These are phyloP conservation scores for Stentor coeruleus DNA, from an alignment of 73 alveolate genomes.

Conservation along the genomic window DNA sequence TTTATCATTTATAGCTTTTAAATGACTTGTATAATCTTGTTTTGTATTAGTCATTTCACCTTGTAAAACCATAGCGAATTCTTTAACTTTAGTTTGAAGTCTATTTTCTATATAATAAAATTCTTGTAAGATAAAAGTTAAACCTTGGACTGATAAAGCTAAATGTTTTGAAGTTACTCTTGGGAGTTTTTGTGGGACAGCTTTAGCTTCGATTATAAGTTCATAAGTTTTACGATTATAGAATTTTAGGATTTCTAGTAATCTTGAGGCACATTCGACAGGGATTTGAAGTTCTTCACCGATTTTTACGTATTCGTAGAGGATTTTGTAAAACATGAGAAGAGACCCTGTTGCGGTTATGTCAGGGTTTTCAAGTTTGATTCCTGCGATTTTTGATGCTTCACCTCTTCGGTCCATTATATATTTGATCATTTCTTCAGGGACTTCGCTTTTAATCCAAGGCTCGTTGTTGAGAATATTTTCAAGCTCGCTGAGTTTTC, in stretches of 20 bases:
- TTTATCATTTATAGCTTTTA: neutral
- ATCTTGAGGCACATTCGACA: neutral
- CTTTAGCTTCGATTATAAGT: neutral
- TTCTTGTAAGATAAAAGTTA: neutral
- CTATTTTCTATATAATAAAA: neutral
- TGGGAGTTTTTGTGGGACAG: neutral
- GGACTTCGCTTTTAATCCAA: conserved; percentile 23
- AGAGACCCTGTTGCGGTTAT: conserved; percentile 2
- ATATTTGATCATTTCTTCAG: conserved; percentile 16
- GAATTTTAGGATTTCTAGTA: neutral
- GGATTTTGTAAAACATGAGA: conserved; percentile 19
- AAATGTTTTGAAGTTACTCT: conserved; percentile 14
- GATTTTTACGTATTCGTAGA: conserved; percentile 9
- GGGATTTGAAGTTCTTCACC: conserved; percentile 19
- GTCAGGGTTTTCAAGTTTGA: conserved; percentile 13
- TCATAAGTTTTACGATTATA: neutral
- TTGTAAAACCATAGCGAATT: neutral
- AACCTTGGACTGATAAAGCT: conserved; percentile 6
- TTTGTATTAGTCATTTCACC: neutral
- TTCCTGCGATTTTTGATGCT: conserved; percentile 22
- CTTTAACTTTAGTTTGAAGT: neutral
- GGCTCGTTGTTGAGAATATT: neutral
- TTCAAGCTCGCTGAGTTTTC: neutral
- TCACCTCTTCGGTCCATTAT: neutral
- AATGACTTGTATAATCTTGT: neutral